phyloP scores from a whole-genome alignment of 106 monocot species.

The Acanthochlamys bracteata region DNA sequence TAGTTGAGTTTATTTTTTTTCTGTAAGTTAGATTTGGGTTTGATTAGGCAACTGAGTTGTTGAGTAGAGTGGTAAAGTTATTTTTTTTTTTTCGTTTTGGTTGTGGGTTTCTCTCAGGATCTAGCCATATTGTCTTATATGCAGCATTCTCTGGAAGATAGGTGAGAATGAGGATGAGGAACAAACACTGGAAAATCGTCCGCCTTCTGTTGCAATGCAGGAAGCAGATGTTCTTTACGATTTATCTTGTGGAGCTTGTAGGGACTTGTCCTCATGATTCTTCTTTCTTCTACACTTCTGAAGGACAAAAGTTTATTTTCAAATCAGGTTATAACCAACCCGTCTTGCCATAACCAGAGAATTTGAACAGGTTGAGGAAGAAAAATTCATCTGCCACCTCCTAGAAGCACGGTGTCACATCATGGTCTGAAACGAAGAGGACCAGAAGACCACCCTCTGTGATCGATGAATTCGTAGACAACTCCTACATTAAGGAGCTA shows the following conservation, averaged over 20 bases:
- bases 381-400: slow-evolving; percentile 52
- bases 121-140: slow-evolving; percentile 23
- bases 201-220: slow-evolving; percentile 68
- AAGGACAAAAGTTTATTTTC: slow-evolving; percentile 16
- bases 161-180: slow-evolving; percentile 58
- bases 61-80: too few relatives aligned
- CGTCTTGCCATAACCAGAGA: slow-evolving; percentile 23
- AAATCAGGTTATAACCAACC: slow-evolving; percentile 17
- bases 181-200: slow-evolving; percentile 71
- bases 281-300: slow-evolving; percentile 32
- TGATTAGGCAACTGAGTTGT: too few relatives aligned
- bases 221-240: slow-evolving; percentile 42
- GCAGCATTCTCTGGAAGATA: slow-evolving; percentile 50
- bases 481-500: slow-evolving; percentile 59
- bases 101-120: slow-evolving; percentile 5
- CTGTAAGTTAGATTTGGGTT: too few relatives aligned
- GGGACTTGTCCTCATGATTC: slow-evolving; percentile 45
- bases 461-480: slow-evolving; percentile 78
- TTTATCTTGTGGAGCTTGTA: slow-evolving; percentile 43
- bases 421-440: slow-evolving; percentile 65
- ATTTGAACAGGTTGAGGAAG: slow-evolving; percentile 75
- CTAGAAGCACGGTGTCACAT: slow-evolving; percentile 43
- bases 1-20: too few relatives aligned
- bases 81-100: neutral
- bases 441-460: slow-evolving; percentile 39